Evolutionary conservation across 371 early-diverging fungal species (phyloP).

Genomic region (Apophysomyces variabilis): DNA sequence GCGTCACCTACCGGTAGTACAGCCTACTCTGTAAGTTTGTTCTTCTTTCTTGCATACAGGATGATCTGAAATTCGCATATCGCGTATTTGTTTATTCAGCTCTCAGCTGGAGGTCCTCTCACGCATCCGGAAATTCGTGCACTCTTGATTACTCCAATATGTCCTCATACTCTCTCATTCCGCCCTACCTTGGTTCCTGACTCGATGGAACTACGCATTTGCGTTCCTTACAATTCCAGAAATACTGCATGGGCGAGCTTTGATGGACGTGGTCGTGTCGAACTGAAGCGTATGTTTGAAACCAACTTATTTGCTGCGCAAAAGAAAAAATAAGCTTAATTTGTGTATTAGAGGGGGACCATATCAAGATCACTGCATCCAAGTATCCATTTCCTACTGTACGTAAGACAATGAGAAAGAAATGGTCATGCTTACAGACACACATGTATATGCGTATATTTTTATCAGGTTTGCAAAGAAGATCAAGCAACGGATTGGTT

Average conservation of each 20-base stretch:
- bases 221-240: slow-evolving; percentile 77
- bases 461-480: slow-evolving; percentile 66
- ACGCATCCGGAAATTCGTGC: slow-evolving; percentile 95
- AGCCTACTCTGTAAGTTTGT: slow-evolving; percentile 80
- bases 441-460: background rate
- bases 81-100: slow-evolving; percentile 28
- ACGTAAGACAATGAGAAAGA: slow-evolving; percentile 46
- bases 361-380: slow-evolving; percentile 84
- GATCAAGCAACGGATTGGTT: slow-evolving; percentile 87
- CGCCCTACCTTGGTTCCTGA: slow-evolving; percentile 95
- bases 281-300: slow-evolving; percentile 67
- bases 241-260: slow-evolving; percentile 88
- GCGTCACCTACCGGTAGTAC: slow-evolving; percentile 98
- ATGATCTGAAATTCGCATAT: background rate
- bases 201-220: slow-evolving; percentile 81
- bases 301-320: background rate
- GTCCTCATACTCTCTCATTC: slow-evolving; percentile 95
- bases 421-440: background rate
- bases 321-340: background rate
- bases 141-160: slow-evolving; percentile 93
- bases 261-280: slow-evolving; percentile 90
- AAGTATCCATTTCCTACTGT: slow-evolving; percentile 86
- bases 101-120: slow-evolving; percentile 93
- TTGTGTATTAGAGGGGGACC: slow-evolving; percentile 74
- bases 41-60: background rate